Evolutionary conservation across 2,329 filamentous ascomycete genomes (phyloP).

Genomic region (Venturia carpophila): DNA sequence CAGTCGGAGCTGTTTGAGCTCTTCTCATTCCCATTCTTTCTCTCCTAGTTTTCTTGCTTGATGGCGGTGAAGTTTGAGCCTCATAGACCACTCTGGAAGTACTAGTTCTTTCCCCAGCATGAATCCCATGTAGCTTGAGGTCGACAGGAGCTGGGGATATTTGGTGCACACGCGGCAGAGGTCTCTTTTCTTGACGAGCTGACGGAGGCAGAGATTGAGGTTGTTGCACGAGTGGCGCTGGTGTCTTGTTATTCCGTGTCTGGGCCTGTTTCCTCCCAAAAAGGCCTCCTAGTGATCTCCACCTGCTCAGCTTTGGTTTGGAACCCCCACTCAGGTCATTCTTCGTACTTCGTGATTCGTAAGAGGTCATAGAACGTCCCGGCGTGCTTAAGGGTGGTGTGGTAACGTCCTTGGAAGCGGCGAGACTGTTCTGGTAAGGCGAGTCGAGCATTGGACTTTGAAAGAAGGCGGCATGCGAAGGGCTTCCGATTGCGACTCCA

Average conservation of each 20-base stretch:
- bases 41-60: background rate
- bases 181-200: background rate
- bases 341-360: conserved; percentile 7
- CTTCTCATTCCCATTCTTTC: conserved; percentile 8
- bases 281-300: conserved; percentile 19
- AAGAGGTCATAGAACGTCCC: conserved; percentile 5
- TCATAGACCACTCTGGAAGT: background rate
- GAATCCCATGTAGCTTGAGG: background rate
- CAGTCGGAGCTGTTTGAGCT: conserved; percentile 14
- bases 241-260: background rate
- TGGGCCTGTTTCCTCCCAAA: conserved; percentile 13
- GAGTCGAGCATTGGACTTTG: background rate
- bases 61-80: background rate
- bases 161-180: background rate
- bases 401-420: background rate
- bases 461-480: conserved; percentile 13
- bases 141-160: conserved; percentile 7
- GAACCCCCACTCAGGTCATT: conserved; percentile 9
- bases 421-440: conserved; percentile 8
- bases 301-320: conserved; percentile 20
- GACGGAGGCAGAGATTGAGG: background rate
- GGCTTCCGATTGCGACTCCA: conserved; percentile 34
- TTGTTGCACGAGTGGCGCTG: background rate
- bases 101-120: background rate
- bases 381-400: conserved; percentile 15